Evolutionary conservation across 2,329 filamentous ascomycete genomes (phyloP), one percentile per base, ranked within the genome.

Genomic region (Fusarium avenaceum): DNA sequence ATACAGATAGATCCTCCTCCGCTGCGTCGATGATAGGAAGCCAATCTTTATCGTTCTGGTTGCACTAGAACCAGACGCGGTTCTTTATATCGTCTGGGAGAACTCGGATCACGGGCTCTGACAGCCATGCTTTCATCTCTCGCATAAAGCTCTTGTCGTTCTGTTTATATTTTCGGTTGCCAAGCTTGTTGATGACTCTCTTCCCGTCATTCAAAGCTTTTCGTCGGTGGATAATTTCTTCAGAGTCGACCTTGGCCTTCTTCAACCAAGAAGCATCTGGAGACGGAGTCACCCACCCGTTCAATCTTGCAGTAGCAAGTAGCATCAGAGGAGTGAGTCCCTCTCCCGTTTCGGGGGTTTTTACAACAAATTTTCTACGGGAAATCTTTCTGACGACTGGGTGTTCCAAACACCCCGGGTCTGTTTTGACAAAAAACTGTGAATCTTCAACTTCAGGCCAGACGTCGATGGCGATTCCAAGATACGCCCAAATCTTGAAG

Each of bases 61-160:
- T 42, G 22, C 28, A 55, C 49, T 54, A 63, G 20, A 20, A 30
- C 30, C 57, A 62, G 17, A 63, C 30, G 17, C 33, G 58, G 9
- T 62, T 61, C 35, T 62, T 63, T 13, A 44, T 33, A 10, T 63
- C 44, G 10, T 49, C 51, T 3, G 60, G 60, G 3, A 63, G 43
- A 3, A 62, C 44, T 8, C 26, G 48, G 32, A 62, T 45, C 6
- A 48, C 19, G 8, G 38, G 19, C 39, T 45, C 30, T 4, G 35
- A 49, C 6, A 63, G 26, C 59, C 57, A 63, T 10, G 19, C 8
- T 7, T 63, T 26, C 14, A 62, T 28, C 10, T n/a, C 55, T 19
- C 22, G n/a, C 17, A 49, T 24, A 13, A 53, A 40, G 13, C 6
- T 42, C 10, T 43, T 39, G 19, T 63, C 57, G 11, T 45, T 15